Base-by-base conservation (phyloP, 2,329 filamentous ascomycete species). In the Paecilomyces variotii region DNA sequence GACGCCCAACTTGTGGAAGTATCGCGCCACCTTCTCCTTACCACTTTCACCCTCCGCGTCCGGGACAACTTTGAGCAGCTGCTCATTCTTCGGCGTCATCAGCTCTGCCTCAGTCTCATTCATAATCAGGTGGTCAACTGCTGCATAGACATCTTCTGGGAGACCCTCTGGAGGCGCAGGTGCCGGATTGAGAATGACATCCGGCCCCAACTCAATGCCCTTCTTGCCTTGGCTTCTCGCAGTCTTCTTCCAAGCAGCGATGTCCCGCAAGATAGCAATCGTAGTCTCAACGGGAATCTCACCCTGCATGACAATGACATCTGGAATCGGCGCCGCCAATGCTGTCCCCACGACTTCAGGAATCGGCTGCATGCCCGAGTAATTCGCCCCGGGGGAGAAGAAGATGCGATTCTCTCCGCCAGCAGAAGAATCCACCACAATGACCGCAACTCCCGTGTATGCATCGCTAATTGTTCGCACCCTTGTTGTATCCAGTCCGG, bases 51-150 rank as follows among this genome's bases (percentile, higher is more conserved):
- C 73, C 11, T 70, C 65, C 2, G 75, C 67, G 1, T 68, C 67
- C 3, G 72, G 70, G 14, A 68, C 67, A 12, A 63, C 59, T 2
- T 61, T 61, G 5, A 68, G 59, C 19, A 73, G 55, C 58, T 70
- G 65, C 34, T 70, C 68, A 9, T 72, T 65, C 57, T 78, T 78
- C 1, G 83, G 84, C 0, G 84, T 86, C 57, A 96, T 81, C 55
- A 92, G 83, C 7, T 86, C 83, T 1, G 91, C 90, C 77, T 97
- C 92, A 0, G 88, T 94, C 78, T 97, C 92, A 69, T 97, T 97
- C 67, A 97, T 84, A 55, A 97, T 84, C 51, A 97, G 79, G 67
- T 96, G 90, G 50, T 86, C 85, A 32, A 97, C 81, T 0, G 83
- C 84, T 5, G 72, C 66, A 70, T 89, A 94, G 7, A 84, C 85